These are phyloP conservation scores for Colletotrichum endophyticum DNA, from an alignment of 2,329 filamentous ascomycete species.

Conservation along the genomic window DNA sequence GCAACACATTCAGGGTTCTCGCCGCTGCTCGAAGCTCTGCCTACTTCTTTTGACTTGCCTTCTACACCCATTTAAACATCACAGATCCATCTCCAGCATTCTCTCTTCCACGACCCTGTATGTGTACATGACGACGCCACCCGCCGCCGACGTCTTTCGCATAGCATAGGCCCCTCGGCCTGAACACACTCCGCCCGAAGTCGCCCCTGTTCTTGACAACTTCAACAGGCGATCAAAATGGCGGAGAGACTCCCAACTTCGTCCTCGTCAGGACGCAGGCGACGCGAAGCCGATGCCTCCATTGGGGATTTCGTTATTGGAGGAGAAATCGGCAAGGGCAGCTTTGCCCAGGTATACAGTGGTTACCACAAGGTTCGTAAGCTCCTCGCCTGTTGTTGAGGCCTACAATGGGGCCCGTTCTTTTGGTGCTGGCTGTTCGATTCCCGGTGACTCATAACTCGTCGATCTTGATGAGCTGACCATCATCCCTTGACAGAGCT, in stretches of 20 bases:
- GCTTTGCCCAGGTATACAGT: conserved; percentile 94
- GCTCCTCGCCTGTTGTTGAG: not conserved
- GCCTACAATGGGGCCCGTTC: not conserved
- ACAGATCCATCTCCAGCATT: not conserved
- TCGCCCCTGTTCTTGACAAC: conserved; percentile 37
- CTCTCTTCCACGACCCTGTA: conserved; percentile 6
- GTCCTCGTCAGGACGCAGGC: conserved; percentile 37
- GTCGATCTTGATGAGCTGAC: not conserved
- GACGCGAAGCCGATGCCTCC: conserved; percentile 24
- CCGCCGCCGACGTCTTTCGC: conserved; percentile 37
- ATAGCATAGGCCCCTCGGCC: conserved; percentile 24
- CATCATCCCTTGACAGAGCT: conserved; percentile 58
- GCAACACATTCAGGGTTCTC: conserved; percentile 1
- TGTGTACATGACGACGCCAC: conserved; percentile 46
- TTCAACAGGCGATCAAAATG: conserved; percentile 39
- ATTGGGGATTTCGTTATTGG: conserved; percentile 83
- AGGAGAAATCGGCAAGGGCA: conserved; percentile 94
- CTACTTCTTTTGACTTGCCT: conserved; percentile 21
- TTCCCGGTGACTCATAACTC: not conserved
- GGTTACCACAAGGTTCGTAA: conserved; percentile 79
- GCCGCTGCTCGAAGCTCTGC: not conserved
- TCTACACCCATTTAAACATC: not conserved
- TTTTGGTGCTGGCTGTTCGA: not conserved
- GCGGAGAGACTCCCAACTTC: conserved; percentile 41
- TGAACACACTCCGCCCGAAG: conserved; percentile 20